A percentile compares a stretch with the other conserved stretches of the same genome.
Evolutionary conservation across 805 yeast species (phyloP).

Genomic region (Suhomyces sp.): DNA sequence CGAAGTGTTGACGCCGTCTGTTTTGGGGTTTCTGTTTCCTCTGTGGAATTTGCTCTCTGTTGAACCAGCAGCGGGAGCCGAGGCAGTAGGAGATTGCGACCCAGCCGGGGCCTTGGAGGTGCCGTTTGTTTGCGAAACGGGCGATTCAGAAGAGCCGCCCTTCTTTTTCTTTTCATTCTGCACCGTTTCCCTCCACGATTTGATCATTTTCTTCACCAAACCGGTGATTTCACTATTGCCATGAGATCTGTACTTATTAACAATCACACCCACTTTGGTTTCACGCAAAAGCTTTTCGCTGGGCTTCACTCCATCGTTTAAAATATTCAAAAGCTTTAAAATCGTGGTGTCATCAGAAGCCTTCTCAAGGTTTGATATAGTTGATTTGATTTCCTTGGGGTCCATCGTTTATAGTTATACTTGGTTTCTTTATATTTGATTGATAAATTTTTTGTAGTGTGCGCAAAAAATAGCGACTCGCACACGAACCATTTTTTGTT

Average conservation of each 20-base stretch:
- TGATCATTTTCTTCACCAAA: conserved; percentile 78
- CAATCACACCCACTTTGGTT: conserved; percentile 96
- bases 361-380: conserved; percentile 72
- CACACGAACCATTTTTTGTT: background rate
- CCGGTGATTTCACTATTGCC: conserved; percentile 63
- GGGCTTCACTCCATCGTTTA: conserved; percentile 74
- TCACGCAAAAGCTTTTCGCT: conserved; percentile 84
- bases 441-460: conserved; percentile 2
- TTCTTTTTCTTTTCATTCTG: conserved; percentile 56
- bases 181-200: conserved; percentile 87
- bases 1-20: conserved; percentile 73
- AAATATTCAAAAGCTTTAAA: conserved; percentile 58
- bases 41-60: conserved; percentile 38
- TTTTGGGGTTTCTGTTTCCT: conserved; percentile 71
- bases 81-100: conserved; percentile 1
- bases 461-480: background rate
- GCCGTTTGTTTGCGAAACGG: background rate
- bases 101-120: conserved; percentile 1
- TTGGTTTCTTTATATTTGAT: background rate
- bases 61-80: conserved; percentile 18
- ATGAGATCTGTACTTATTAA: conserved; percentile 77
- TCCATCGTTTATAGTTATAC: conserved; percentile 44
- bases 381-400: conserved; percentile 66
- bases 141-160: conserved; percentile 15
- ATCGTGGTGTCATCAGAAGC: conserved; percentile 61